phyloP scores from a whole-genome alignment of 176 grass and related monocot species.

The Carex pumila region DNA sequence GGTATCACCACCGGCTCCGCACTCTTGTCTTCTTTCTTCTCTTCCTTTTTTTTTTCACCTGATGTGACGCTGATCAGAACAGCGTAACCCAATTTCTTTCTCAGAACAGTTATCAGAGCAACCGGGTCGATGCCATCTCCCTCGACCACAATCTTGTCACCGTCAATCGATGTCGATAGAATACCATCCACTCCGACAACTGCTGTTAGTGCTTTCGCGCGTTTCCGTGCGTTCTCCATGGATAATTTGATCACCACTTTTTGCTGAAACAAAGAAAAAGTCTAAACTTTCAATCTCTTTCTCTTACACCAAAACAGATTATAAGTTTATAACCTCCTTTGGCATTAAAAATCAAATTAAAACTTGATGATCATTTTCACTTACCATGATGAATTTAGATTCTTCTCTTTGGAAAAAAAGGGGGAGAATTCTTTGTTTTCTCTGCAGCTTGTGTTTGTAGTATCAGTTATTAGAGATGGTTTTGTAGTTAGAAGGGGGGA shows the following conservation, averaged over 20 bases:
- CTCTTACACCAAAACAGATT: neutral
- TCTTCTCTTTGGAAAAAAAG: neutral
- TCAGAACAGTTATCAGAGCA: neutral
- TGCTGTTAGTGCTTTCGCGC: neutral
- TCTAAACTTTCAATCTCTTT: neutral
- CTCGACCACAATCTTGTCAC: conserved; percentile 13
- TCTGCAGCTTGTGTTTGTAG: neutral
- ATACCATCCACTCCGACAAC: neutral
- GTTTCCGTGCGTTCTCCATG: neutral
- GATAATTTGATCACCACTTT: conserved; percentile 5
- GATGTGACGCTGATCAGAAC: conserved; percentile 35
- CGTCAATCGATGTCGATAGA: conserved; percentile 23
- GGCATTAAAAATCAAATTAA: neutral
- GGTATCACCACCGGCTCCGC: neutral
- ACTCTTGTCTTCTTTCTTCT: conserved; percentile 4
- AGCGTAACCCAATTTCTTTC: conserved; percentile 30
- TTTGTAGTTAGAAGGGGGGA: neutral
- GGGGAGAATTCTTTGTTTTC: neutral
- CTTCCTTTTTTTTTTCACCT: conserved; percentile 38
- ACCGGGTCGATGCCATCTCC: conserved; percentile 42
- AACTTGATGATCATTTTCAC: neutral
- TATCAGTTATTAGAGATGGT: neutral
- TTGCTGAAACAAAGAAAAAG: conserved; percentile 4
- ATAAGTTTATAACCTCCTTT: neutral
- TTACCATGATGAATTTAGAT: neutral